These are phyloP conservation scores for Verruconis gallopava DNA, from an alignment of 2,329 filamentous ascomycete genomes.

Conservation along the genomic window DNA sequence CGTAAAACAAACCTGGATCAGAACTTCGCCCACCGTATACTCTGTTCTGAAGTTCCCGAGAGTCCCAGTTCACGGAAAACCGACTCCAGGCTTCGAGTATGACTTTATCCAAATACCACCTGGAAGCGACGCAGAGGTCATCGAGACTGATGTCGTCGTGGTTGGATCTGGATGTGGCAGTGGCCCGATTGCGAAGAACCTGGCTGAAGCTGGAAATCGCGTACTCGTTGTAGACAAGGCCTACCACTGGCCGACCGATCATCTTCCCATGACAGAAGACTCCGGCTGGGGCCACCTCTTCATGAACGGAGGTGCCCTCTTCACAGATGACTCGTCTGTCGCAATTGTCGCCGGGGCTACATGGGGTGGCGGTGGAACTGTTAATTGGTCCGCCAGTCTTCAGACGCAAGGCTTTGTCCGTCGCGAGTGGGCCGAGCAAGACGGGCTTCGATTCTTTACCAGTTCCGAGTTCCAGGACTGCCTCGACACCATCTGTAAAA, in stretches of 20 bases:
- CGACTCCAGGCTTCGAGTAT: slow-evolving; percentile 42
- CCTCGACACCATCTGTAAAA: slow-evolving; percentile 63
- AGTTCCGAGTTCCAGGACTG: slow-evolving; percentile 62
- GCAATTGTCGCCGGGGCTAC: slow-evolving; percentile 54
- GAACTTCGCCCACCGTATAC: slow-evolving; percentile 42
- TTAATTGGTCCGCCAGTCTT: slow-evolving; percentile 67
- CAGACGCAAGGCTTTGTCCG: slow-evolving; percentile 65
- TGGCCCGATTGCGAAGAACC: slow-evolving; percentile 65
- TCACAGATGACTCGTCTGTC: slow-evolving; percentile 37
- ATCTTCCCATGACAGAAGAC: slow-evolving; percentile 60
- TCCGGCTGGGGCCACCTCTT: slow-evolving; percentile 52
- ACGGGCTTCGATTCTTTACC: slow-evolving; percentile 57
- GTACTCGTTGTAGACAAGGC: slow-evolving; percentile 76
- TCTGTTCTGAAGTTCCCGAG: slow-evolving; percentile 46
- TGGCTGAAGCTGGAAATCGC: slow-evolving; percentile 60
- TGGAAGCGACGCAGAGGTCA: slow-evolving; percentile 37
- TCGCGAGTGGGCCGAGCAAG: slow-evolving; percentile 62
- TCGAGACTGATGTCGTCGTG: slow-evolving; percentile 73
- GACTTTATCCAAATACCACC: slow-evolving; percentile 50
- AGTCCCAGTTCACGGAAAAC: slow-evolving; percentile 40
- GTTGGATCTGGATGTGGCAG: slow-evolving; percentile 82
- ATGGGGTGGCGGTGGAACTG: slow-evolving; percentile 76
- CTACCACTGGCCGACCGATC: slow-evolving; percentile 59
- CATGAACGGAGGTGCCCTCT: slow-evolving; percentile 50
- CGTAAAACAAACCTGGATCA: slow-evolving; percentile 41